Base-by-base conservation (phyloP, 2,329 filamentous ascomycete genomes). In the Botrytis byssoidea region DNA sequence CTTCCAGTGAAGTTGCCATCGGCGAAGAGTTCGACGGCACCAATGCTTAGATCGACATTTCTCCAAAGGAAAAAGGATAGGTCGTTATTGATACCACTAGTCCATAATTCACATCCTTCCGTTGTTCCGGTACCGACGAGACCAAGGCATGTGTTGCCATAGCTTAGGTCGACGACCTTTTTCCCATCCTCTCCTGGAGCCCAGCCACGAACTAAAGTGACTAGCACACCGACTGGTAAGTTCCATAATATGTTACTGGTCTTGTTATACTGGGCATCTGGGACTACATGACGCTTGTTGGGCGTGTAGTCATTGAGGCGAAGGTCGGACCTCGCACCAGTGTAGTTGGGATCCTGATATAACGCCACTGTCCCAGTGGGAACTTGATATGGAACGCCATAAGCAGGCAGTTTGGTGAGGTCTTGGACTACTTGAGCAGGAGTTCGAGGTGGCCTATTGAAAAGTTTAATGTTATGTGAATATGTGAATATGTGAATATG, bases 221-320 rank as follows among this genome's bases (percentile, higher is more conserved):
- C 32, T 32, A 46, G 42, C 18, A 25, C 22, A 46, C 40, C 63
- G 9, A 48, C 14, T 35, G 63, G 14, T 22, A 65, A n/a, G 29
- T 65, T 65, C 14, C 29, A 48, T 12, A 65, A 46, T 65, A 65
- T 35, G 4, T n/a, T 44, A 35, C 40, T 44, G 18, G n/a, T 46
- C 42, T 46, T 44, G 7, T 65, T 29, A 48, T 32, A 46, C 29
- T 65, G 63, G n/a, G 63, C 16, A n/a, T 20, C 25, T 46, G 63
- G 40, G 42, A 65, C 42, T 29, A 65, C 63, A 65, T 46, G 63
- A 29, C 63, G 63, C 42, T 65, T 65, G 37, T 48, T 44, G 42
- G 40, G 40, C 9, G 32, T 10, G 18, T 46, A 65, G 14, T 65
- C 63, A 44, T 29, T 42, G 46, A 65, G 12, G 20, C n/a, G n/a